phyloP scores from a whole-genome alignment of 306 rosid genomes.

The Trichosanthes cucumerina region DNA sequence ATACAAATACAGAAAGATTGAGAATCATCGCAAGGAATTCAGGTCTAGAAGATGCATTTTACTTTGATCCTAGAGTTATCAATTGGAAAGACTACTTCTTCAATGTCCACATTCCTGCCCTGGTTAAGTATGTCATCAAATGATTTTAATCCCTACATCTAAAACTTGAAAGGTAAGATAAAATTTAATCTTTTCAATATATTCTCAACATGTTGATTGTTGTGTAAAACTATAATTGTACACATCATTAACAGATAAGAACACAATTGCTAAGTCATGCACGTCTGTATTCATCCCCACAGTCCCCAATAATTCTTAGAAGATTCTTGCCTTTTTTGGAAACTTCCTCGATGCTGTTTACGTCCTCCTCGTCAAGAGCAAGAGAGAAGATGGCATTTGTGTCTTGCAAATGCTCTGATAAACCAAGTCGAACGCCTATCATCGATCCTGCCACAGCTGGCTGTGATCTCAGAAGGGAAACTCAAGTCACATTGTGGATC shows the following conservation, averaged over 20 bases:
- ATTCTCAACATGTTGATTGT: not conserved
- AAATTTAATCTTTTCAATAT: not conserved
- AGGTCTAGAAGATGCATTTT: not conserved
- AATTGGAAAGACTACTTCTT: constrained; percentile 61
- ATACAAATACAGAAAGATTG: constrained; percentile 45
- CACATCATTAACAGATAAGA: not conserved
- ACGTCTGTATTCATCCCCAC: constrained; percentile 96
- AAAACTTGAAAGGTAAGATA: not conserved
- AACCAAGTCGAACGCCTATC: constrained; percentile 90
- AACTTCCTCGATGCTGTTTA: constrained; percentile 62
- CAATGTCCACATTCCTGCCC: constrained; percentile 42
- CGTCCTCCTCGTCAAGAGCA: constrained; percentile 74
- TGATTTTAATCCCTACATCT: constrained; percentile 13
- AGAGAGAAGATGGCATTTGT: constrained; percentile 65
- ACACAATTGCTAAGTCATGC: constrained; percentile 18
- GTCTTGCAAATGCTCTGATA: constrained; percentile 79
- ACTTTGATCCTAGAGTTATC: constrained; percentile 34
- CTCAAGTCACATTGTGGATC: not conserved
- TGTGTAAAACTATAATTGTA: not conserved
- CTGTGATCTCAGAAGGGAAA: constrained; percentile 37
- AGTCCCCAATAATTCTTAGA: constrained; percentile 78
- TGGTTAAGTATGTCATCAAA: constrained; percentile 47
- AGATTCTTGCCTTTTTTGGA: constrained; percentile 65
- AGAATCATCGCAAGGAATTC: constrained; percentile 16
- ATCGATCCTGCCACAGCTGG: constrained; percentile 92